Evolutionary conservation across 2,329 filamentous ascomycete species (phyloP).

Genomic region (Aureobasidium sp.): DNA sequence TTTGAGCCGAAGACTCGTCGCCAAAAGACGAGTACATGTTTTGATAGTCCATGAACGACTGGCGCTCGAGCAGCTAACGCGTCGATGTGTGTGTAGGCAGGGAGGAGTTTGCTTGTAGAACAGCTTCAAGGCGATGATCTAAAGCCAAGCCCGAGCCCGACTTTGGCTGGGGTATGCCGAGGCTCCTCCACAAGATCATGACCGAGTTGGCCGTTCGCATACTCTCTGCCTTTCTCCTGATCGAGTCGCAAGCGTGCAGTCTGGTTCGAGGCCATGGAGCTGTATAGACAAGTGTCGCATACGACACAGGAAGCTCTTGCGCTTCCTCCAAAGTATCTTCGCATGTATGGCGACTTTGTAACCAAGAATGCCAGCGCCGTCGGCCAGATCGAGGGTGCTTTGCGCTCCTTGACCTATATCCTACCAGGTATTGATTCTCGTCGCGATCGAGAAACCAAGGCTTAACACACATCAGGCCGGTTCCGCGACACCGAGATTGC

Average conservation of each 20-base stretch:
- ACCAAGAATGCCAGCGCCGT: constrained; percentile 90
- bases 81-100: background rate
- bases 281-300: constrained; percentile 17
- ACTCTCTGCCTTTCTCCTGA: background rate
- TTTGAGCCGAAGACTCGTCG: constrained; percentile 6
- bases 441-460: background rate
- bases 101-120: background rate
- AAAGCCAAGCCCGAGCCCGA: background rate
- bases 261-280: constrained; percentile 11
- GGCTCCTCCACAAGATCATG: constrained; percentile 4
- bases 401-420: constrained; percentile 90
- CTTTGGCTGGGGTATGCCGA: constrained; percentile 1
- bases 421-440: constrained; percentile 60
- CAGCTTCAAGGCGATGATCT: background rate
- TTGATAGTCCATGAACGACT: constrained; percentile 10
- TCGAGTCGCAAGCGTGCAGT: background rate
- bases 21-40: constrained; percentile 11
- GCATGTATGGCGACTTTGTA: constrained; percentile 81
- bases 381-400: constrained; percentile 86
- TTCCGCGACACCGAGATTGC: constrained; percentile 91
- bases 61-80: constrained; percentile 1
- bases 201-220: background rate
- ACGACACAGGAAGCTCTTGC: constrained; percentile 16
- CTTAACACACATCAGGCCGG: constrained; percentile 48
- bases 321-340: constrained; percentile 27